These are phyloP conservation scores for Neurospora sp. DNA, from an alignment of 2,329 filamentous ascomycete genomes.

Conservation along the genomic window DNA sequence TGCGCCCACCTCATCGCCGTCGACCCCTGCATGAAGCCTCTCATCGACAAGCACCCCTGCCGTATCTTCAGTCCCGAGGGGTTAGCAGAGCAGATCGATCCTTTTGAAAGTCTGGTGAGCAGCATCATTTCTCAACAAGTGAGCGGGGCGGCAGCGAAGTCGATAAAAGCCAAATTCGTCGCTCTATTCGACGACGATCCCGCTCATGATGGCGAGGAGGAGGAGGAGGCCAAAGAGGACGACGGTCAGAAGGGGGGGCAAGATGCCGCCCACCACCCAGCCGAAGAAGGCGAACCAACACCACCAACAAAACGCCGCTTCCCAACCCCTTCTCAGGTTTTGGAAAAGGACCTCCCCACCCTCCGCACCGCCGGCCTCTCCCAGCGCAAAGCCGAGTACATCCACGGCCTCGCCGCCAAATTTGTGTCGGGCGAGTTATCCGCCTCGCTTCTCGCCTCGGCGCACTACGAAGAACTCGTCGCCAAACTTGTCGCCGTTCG, in stretches of 20 bases:
- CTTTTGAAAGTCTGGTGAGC: slow-evolving; percentile 72
- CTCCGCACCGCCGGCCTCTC: slow-evolving; percentile 83
- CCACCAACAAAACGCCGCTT: slow-evolving; percentile 35
- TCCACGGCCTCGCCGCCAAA: slow-evolving; percentile 74
- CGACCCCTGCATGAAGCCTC: slow-evolving; percentile 59
- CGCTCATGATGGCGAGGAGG: neutral
- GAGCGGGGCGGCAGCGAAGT: slow-evolving; percentile 79
- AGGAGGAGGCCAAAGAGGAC: slow-evolving; percentile 1
- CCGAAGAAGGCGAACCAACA: neutral
- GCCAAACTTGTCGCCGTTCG: slow-evolving; percentile 75
- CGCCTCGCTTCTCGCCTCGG: slow-evolving; percentile 64
- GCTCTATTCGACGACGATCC: slow-evolving; percentile 50
- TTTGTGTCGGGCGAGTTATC: slow-evolving; percentile 68
- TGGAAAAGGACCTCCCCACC: slow-evolving; percentile 48
- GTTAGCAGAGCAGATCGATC: slow-evolving; percentile 76
- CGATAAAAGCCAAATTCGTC: slow-evolving; percentile 81
- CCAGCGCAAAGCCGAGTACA: slow-evolving; percentile 92
- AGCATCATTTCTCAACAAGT: slow-evolving; percentile 97
- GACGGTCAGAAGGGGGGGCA: neutral
- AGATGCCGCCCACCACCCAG: neutral
- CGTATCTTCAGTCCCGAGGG: slow-evolving; percentile 71
- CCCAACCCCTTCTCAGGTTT: slow-evolving; percentile 67
- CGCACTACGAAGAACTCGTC: slow-evolving; percentile 78
- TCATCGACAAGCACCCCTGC: slow-evolving; percentile 70
- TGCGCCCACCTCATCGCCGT: slow-evolving; percentile 62